phyloP scores from a whole-genome alignment of 495 filamentous ascomycete genomes.

The Cercophora newfieldiana region DNA sequence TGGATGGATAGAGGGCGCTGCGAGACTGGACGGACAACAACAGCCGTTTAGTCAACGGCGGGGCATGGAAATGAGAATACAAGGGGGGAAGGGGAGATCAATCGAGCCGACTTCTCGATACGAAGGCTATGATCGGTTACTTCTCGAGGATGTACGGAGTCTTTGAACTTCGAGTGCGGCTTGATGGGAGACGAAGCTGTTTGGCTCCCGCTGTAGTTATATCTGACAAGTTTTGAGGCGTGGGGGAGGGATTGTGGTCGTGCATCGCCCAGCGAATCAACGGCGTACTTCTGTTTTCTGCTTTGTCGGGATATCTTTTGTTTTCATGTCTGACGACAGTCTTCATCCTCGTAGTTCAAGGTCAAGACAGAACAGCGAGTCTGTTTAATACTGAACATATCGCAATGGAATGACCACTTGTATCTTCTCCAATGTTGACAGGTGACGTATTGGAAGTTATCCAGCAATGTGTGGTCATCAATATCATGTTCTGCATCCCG shows the following conservation, averaged over 20 bases:
- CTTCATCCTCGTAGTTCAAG: neutral
- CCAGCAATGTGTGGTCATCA: no score
- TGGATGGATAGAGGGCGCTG: slow-evolving; percentile 6
- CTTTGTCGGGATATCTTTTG: neutral
- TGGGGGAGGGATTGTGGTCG: neutral
- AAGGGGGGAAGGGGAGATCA: neutral
- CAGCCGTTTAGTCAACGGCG: neutral
- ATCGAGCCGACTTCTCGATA: slow-evolving; percentile 3
- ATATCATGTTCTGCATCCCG: no score
- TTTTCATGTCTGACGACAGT: neutral
- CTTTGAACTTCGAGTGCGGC: neutral
- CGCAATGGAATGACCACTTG: neutral
- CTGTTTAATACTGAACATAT: neutral
- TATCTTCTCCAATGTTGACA: no score
- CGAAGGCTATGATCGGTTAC: neutral
- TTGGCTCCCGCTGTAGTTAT: neutral
- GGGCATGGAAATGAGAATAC: neutral
- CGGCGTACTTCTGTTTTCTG: neutral
- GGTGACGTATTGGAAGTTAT: no score
- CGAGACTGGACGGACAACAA: neutral
- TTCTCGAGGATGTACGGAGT: neutral
- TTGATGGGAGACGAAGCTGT: neutral
- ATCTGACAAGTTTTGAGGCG: neutral
- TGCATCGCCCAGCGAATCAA: neutral
- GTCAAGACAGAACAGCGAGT: neutral